Conservation (phyloP, 1,284 basidiomycete genomes). For the Wolfiporia cocos region DNA sequence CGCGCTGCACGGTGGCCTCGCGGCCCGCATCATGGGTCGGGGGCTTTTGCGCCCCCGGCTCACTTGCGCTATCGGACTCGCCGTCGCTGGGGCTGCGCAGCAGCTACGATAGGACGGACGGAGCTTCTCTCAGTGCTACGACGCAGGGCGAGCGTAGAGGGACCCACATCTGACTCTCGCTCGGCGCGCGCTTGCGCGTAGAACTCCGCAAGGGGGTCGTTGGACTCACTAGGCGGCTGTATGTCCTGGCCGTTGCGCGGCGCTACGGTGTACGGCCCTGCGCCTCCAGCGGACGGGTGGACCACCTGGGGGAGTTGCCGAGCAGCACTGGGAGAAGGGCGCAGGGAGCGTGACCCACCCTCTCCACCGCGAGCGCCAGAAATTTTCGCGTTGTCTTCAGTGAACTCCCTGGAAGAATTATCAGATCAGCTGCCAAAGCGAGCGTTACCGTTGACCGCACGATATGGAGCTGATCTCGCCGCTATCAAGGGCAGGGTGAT, state of each 20-base stretch:
- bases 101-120: not conserved
- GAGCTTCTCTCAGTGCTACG: not conserved
- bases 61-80: constrained; percentile 7
- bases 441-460: constrained; percentile 10
- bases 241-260: no score
- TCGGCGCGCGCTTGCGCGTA: constrained; percentile 50
- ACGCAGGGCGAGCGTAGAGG: not conserved
- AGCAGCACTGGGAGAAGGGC: no score
- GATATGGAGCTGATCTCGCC: constrained; percentile 17
- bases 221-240: constrained; percentile 3
- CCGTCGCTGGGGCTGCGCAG: not conserved
- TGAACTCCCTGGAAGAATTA: constrained; percentile 16
- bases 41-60: not conserved
- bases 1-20: constrained; percentile 11
- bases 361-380: no score
- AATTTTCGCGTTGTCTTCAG: constrained; percentile 12
- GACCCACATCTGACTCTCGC: constrained; percentile 32
- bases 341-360: no score
- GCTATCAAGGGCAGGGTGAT: constrained; percentile 1
- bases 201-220: constrained; percentile 61
- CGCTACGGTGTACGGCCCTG: no score
- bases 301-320: no score
- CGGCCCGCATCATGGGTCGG: constrained; percentile 1
- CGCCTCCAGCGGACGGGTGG: no score
- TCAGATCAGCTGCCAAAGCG: constrained; percentile 3